A percentile compares a stretch with the other conserved stretches of the same genome.
Conservation (phyloP, 768 basidiomycete species). For the Collybia sp. region DNA sequence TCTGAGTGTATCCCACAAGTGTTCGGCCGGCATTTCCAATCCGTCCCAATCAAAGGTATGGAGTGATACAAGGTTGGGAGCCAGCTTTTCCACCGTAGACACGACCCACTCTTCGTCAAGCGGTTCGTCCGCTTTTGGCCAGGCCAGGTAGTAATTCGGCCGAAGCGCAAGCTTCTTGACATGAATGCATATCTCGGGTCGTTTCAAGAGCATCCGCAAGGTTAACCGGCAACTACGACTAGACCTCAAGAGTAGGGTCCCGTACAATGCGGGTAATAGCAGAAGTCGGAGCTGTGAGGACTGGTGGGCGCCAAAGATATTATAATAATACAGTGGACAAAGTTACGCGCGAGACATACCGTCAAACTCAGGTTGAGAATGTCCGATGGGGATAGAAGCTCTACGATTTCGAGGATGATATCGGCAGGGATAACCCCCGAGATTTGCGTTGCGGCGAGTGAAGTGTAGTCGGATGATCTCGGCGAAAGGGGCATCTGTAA, state of each 20-base stretch:
- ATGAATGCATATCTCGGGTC: slow-evolving; percentile 9
- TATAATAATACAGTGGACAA: slow-evolving; percentile 1
- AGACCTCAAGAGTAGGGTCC: background rate
- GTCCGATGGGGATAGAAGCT: slow-evolving; percentile 28
- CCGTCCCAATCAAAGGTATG: slow-evolving; percentile 21
- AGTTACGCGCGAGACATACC: slow-evolving; percentile 18
- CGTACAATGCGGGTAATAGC: no score
- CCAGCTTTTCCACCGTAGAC: slow-evolving; percentile 7
- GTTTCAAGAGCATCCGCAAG: slow-evolving; percentile 7
- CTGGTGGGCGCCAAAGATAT: slow-evolving; percentile 4
- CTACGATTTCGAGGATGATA: slow-evolving; percentile 32
- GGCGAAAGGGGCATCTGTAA: slow-evolving; percentile 28
- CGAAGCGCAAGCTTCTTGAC: slow-evolving; percentile 13
- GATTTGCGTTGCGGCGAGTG: slow-evolving; percentile 15
- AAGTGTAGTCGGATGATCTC: slow-evolving; percentile 18
- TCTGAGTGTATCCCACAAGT: slow-evolving; percentile 13
- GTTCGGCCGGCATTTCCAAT: slow-evolving; percentile 13
- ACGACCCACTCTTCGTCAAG: slow-evolving; percentile 9
- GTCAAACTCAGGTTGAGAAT: slow-evolving; percentile 37
- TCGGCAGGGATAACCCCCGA: slow-evolving; percentile 32
- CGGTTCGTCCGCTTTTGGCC: slow-evolving; percentile 6
- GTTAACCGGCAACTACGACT: slow-evolving; percentile 10
- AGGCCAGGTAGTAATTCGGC: slow-evolving; percentile 12
- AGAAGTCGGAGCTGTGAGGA: slow-evolving; percentile 20
- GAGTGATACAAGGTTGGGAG: slow-evolving; percentile 10